These are phyloP conservation scores for Sphagnurus paluster DNA, from an alignment of 1,284 basidiomycete genomes.

Conservation along the genomic window DNA sequence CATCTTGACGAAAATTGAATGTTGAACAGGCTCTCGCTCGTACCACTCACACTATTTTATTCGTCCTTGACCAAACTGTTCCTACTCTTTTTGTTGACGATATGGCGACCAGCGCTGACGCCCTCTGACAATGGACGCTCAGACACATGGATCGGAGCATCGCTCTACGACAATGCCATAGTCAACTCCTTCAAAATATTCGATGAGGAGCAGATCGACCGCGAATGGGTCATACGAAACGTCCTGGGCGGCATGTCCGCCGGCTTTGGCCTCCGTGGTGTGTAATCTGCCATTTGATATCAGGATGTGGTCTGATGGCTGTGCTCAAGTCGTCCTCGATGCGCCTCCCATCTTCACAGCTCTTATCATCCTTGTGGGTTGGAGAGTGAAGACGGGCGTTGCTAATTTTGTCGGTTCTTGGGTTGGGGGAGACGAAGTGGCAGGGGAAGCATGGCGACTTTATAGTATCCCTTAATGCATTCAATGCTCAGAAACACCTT, in stretches of 20 bases:
- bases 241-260: slow-evolving; percentile 83
- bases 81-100: slow-evolving; percentile 78
- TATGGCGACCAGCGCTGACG: slow-evolving; percentile 67
- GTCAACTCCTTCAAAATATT: slow-evolving; percentile 45
- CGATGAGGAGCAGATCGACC: slow-evolving; percentile 70
- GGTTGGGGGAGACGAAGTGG: slow-evolving; percentile 55
- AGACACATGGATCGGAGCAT: slow-evolving; percentile 18
- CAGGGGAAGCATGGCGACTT: slow-evolving; percentile 66
- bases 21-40: slow-evolving; percentile 60
- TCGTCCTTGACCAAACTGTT: slow-evolving; percentile 87
- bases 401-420: slow-evolving; percentile 62
- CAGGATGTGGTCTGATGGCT: not conserved
- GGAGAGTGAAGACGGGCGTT: slow-evolving; percentile 69
- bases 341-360: slow-evolving; percentile 78
- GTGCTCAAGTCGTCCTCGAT: slow-evolving; percentile 64
- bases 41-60: slow-evolving; percentile 82
- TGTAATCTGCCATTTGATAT: slow-evolving; percentile 13
- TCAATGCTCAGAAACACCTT: too few species aligned
- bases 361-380: slow-evolving; percentile 74
- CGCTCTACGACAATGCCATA: slow-evolving; percentile 32
- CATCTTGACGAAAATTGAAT: slow-evolving; percentile 4
- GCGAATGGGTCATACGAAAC: slow-evolving; percentile 84
- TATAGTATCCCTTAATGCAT: slow-evolving; percentile 76
- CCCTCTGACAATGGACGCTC: slow-evolving; percentile 13
- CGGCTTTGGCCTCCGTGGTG: slow-evolving; percentile 49